Evolutionary conservation across 495 filamentous ascomycete species (phyloP).

Genomic region (Aspergillus carlsbadensis): DNA sequence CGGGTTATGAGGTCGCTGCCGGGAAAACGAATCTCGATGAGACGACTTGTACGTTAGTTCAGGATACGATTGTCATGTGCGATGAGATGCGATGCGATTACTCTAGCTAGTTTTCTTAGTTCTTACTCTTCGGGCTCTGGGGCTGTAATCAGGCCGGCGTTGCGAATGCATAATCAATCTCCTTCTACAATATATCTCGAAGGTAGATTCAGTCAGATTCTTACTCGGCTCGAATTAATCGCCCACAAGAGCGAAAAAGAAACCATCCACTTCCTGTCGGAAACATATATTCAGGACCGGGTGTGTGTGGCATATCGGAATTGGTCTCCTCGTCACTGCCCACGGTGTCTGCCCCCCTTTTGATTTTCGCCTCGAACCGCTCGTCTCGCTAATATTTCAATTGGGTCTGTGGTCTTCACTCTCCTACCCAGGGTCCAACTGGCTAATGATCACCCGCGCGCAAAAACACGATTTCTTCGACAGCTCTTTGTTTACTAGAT

Average conservation of each 20-base stretch:
- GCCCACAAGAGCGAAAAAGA: background rate
- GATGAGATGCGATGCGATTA: no score
- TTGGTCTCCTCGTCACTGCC: constrained; percentile 1
- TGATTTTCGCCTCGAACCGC: background rate
- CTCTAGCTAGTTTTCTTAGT: no score
- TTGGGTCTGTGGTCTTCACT: background rate
- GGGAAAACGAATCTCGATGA: background rate
- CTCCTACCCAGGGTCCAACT: background rate
- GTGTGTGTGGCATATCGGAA: constrained; percentile 8
- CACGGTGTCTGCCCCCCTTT: background rate
- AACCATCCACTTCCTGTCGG: background rate
- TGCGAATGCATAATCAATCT: background rate
- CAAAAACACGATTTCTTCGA: background rate
- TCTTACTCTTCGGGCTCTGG: no score
- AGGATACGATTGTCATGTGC: no score
- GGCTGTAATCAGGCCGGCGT: no score
- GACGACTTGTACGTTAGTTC: no score
- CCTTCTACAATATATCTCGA: background rate
- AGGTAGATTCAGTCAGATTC: no score
- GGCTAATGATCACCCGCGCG: no score
- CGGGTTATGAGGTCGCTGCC: constrained; percentile 15
- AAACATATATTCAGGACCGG: background rate
- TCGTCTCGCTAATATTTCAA: constrained; percentile 7
- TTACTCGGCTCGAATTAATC: no score
- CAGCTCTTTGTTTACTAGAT: background rate